Evolutionary conservation across 1,284 basidiomycete species (phyloP).

Genomic region (Hemileccinum hortonii): DNA sequence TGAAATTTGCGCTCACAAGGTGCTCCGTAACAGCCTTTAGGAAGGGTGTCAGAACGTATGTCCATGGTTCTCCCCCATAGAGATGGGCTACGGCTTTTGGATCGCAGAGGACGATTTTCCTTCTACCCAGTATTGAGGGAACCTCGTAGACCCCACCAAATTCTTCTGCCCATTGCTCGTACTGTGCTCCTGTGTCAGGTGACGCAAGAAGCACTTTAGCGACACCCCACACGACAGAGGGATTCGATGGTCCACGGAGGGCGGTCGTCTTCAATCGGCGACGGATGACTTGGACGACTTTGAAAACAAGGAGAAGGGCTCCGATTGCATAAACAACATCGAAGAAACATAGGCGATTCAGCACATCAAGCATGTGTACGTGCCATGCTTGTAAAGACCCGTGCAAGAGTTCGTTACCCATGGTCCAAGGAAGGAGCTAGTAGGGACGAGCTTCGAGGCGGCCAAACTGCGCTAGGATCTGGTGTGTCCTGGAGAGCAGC

Average conservation of each 20-base stretch:
- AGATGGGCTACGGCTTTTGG: constrained; percentile 56
- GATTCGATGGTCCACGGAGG: constrained; percentile 33
- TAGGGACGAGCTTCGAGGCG: too few relatives aligned
- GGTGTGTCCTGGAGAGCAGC: too few relatives aligned
- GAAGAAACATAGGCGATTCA: background rate
- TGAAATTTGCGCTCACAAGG: constrained; percentile 17
- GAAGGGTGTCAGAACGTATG: constrained; percentile 11
- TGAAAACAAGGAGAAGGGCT: constrained; percentile 15
- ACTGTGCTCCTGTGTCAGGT: constrained; percentile 17
- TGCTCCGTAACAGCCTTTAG: constrained; percentile 6
- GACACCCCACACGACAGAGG: constrained; percentile 31
- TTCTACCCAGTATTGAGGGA: constrained; percentile 41
- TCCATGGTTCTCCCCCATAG: constrained; percentile 47
- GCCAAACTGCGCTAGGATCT: too few relatives aligned
- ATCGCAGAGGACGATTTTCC: constrained; percentile 48
- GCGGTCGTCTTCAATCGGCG: constrained; percentile 25
- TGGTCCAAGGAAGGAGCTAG: background rate
- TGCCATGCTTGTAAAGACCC: constrained; percentile 4
- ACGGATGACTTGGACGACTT: constrained; percentile 7
- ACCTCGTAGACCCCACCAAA: constrained; percentile 51
- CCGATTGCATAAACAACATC: constrained; percentile 7
- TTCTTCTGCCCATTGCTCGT: constrained; percentile 38
- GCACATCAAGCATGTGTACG: background rate
- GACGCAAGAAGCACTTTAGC: constrained; percentile 11
- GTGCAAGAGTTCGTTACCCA: background rate